These are phyloP conservation scores for Pharus latifolius DNA, from an alignment of 176 grass and related monocot species.

Conservation along the genomic window DNA sequence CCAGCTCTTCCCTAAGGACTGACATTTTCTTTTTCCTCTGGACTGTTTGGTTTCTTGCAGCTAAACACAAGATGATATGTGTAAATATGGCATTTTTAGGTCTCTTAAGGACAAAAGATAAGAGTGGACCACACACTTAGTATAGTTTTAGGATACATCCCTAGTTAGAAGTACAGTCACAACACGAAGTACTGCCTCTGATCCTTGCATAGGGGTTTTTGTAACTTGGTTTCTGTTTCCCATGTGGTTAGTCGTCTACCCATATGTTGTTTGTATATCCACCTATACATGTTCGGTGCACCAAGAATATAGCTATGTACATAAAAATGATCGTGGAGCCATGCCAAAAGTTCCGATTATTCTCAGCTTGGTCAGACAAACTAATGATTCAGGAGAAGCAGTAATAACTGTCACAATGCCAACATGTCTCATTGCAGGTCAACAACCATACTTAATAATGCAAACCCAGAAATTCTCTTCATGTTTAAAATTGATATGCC, in stretches of 20 bases:
- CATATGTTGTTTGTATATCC: slow-evolving; percentile 39
- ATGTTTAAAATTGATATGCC: neutral
- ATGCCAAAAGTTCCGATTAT: neutral
- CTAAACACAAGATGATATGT: slow-evolving; percentile 1
- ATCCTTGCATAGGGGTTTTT: slow-evolving; percentile 19
- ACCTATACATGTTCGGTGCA: slow-evolving; percentile 15
- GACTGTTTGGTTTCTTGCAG: neutral
- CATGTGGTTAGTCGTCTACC: slow-evolving; percentile 53
- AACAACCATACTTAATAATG: neutral
- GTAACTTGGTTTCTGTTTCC: slow-evolving; percentile 36
- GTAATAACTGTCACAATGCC: slow-evolving; percentile 5
- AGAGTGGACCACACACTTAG: slow-evolving; percentile 27
- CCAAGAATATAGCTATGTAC: neutral
- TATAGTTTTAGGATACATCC: slow-evolving; percentile 24
- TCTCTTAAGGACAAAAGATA: neutral
- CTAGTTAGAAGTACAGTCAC: slow-evolving; percentile 23
- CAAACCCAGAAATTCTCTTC: neutral
- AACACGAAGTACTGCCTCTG: slow-evolving; percentile 15
- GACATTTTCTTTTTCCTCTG: slow-evolving; percentile 7
- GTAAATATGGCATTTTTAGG: slow-evolving; percentile 21
- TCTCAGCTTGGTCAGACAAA: neutral
- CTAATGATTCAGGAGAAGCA: neutral
- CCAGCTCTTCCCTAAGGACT: slow-evolving; percentile 44
- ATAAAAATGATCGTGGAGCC: slow-evolving; percentile 4
- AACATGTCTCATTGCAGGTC: neutral